Evolutionary conservation across 768 basidiomycete genomes (phyloP).

Genomic region (Terana coerulea): DNA sequence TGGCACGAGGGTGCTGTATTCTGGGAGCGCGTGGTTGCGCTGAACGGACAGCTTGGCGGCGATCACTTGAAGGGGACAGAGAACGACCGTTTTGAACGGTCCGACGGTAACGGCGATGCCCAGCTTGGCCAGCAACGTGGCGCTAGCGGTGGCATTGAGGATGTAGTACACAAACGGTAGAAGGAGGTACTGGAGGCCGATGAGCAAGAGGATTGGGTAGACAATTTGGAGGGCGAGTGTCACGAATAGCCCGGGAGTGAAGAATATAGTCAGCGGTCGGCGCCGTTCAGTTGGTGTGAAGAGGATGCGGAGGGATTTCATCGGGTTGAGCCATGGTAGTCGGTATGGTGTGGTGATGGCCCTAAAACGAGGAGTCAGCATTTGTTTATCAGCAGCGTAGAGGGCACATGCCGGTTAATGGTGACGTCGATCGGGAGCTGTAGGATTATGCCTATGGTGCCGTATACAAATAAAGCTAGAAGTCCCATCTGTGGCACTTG

Average conservation of each 20-base stretch:
- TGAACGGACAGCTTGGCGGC: constrained; percentile 77
- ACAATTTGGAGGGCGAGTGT: constrained; percentile 40
- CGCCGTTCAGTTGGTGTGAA: constrained; percentile 80
- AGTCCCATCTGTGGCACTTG: constrained; percentile 63
- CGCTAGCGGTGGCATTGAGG: constrained; percentile 28
- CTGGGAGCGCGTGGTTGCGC: constrained; percentile 74
- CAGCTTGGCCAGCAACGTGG: constrained; percentile 48
- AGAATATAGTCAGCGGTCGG: constrained; percentile 72
- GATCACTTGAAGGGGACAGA: constrained; percentile 80
- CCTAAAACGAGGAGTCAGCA: constrained; percentile 35
- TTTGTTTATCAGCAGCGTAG: not conserved
- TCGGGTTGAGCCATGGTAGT: constrained; percentile 57
- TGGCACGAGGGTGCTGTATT: constrained; percentile 70
- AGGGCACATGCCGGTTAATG: constrained; percentile 62
- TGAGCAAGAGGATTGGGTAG: constrained; percentile 41
- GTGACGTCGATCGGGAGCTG: constrained; percentile 68
- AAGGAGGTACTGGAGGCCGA: constrained; percentile 46
- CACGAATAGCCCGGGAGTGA: constrained; percentile 65
- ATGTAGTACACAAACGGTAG: constrained; percentile 47
- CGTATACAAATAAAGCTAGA: constrained; percentile 61
- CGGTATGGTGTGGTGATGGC: constrained; percentile 82
- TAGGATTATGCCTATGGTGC: constrained; percentile 60
- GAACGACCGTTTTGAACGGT: constrained; percentile 49
- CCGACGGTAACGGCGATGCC: constrained; percentile 56
- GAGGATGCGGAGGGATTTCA: constrained; percentile 61